Percentiles rank a stretch among this genome's conserved stretches.
Conservation (phyloP, 192 early-diverging fungal species). For the Backusella liffmaniae region DNA sequence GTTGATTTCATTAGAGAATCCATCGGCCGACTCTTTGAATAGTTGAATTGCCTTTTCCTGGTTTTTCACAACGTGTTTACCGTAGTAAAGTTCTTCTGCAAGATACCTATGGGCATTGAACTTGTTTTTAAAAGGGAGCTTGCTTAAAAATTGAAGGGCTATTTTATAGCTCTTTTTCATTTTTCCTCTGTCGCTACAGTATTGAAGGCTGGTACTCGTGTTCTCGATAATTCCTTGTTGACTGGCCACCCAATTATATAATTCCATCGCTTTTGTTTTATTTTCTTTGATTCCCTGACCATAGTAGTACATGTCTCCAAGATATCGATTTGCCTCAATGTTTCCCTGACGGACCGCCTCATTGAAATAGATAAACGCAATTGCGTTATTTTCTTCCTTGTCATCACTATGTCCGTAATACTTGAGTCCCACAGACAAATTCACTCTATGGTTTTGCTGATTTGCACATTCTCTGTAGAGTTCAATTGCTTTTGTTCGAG, state of each 20-base stretch:
- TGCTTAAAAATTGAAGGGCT: background rate
- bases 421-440: background rate
- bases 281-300: background rate
- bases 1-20: background rate
- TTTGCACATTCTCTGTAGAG: background rate
- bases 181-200: background rate
- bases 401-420: background rate
- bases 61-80: background rate
- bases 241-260: background rate
- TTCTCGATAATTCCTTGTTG: background rate
- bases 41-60: background rate
- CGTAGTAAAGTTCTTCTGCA: background rate
- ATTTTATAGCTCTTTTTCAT: background rate
- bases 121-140: background rate
- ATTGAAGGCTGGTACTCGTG: background rate
- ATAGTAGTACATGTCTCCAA: background rate
- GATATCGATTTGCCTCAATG: background rate
- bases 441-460: background rate
- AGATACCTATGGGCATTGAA: background rate
- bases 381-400: background rate
- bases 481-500: background rate
- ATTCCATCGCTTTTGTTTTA: background rate
- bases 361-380: background rate
- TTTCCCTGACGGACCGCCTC: background rate
- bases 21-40: background rate